These are phyloP conservation scores for Hygrophoropsis aurantiaca DNA, from an alignment of 768 basidiomycete species.

Conservation along the genomic window DNA sequence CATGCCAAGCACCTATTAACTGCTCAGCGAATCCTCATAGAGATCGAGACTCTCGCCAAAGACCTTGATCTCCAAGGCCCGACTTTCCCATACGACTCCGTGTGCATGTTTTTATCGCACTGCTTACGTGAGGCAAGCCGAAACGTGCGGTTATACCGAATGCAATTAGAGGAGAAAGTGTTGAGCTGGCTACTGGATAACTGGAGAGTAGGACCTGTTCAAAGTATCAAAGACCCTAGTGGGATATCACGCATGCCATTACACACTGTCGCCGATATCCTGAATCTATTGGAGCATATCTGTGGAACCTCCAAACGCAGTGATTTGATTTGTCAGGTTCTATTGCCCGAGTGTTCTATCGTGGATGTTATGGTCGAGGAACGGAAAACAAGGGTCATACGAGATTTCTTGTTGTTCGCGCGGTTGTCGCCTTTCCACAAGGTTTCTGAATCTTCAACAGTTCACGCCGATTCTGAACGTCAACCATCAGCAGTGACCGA, in stretches of 20 bases:
- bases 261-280: slow-evolving; percentile 58
- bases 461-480: background rate
- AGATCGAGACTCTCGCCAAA: slow-evolving; percentile 77
- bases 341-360: slow-evolving; percentile 70
- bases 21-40: slow-evolving; percentile 57
- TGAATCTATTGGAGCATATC: slow-evolving; percentile 62
- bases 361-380: slow-evolving; percentile 63
- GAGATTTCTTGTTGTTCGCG: slow-evolving; percentile 70
- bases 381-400: slow-evolving; percentile 54
- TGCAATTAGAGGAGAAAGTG: slow-evolving; percentile 86
- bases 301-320: slow-evolving; percentile 53
- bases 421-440: slow-evolving; percentile 46
- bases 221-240: slow-evolving; percentile 35
- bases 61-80: slow-evolving; percentile 93
- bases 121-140: slow-evolving; percentile 72
- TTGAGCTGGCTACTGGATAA: slow-evolving; percentile 76
- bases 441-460: slow-evolving; percentile 5
- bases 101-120: slow-evolving; percentile 76
- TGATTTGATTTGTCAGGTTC: slow-evolving; percentile 44
- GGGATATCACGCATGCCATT: slow-evolving; percentile 46
- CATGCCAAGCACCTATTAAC: slow-evolving; percentile 45
- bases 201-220: slow-evolving; percentile 52
- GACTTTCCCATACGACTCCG: slow-evolving; percentile 81
- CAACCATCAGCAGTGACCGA: slow-evolving; percentile 6
- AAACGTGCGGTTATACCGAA: slow-evolving; percentile 80